These are phyloP conservation scores for Pythium guiyangense DNA, from an alignment of 352 stramenopile species.

Conservation along the genomic window DNA sequence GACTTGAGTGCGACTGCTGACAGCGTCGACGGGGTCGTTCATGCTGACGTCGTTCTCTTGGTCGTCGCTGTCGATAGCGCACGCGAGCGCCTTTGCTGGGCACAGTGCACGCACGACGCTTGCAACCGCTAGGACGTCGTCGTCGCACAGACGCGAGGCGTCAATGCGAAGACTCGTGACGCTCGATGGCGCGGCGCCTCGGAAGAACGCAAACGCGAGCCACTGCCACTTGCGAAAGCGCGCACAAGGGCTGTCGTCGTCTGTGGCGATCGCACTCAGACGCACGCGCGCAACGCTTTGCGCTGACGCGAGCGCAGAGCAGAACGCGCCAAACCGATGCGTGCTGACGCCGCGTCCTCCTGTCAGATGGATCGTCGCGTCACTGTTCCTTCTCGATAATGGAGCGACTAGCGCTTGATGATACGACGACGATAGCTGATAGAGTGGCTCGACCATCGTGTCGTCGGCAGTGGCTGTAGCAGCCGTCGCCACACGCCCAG, in stretches of 20 bases:
- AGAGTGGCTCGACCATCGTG: background rate
- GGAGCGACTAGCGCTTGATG: background rate
- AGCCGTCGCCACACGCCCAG: background rate
- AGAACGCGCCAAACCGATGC: constrained; percentile 15
- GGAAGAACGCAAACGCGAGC: constrained; percentile 15
- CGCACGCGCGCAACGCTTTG: constrained; percentile 3
- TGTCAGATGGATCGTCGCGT: constrained; percentile 9
- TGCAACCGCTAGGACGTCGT: constrained; percentile 7
- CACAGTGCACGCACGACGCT: constrained; percentile 9
- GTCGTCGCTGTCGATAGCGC: background rate
- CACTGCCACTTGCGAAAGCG: constrained; percentile 16
- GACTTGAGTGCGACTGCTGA: background rate
- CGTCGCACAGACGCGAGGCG: constrained; percentile 4
- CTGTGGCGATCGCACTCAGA: constrained; percentile 10
- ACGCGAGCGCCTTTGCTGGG: constrained; percentile 8
- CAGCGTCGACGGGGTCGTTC: background rate
- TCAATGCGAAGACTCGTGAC: constrained; percentile 8
- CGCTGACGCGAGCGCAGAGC: constrained; percentile 10
- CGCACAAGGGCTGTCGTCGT: constrained; percentile 4
- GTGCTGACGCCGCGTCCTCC: too few relatives aligned
- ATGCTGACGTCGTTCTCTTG: background rate
- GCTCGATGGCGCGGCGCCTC: background rate
- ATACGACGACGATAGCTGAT: too few relatives aligned
- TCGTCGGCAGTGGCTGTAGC: background rate
- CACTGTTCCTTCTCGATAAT: too few relatives aligned